Conservation (phyloP, 2,329 filamentous ascomycete species). For the Xylariaceae sp. region DNA sequence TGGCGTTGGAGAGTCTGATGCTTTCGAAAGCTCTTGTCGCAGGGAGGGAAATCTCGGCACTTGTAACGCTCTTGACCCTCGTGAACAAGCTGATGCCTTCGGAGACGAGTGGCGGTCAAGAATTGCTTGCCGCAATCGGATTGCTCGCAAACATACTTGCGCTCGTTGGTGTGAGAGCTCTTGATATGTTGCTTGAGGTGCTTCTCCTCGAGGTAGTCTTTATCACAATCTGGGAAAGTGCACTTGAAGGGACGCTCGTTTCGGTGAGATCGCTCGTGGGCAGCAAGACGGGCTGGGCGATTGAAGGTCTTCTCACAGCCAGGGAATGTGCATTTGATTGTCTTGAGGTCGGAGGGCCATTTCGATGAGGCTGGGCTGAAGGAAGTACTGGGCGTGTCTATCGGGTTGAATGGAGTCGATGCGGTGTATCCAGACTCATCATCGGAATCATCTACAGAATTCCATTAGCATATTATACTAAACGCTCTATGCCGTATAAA, state of each 20-base stretch:
- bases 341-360: slow-evolving; percentile 64
- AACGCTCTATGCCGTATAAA: too few relatives aligned
- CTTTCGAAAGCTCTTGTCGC: slow-evolving; percentile 78
- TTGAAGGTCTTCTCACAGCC: slow-evolving; percentile 83
- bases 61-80: slow-evolving; percentile 70
- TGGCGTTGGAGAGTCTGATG: slow-evolving; percentile 82
- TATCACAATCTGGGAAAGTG: slow-evolving; percentile 65
- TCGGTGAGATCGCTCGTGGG: slow-evolving; percentile 80
- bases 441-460: slow-evolving; percentile 15
- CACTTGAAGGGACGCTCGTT: slow-evolving; percentile 80
- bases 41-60: slow-evolving; percentile 67
- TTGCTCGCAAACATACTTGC: slow-evolving; percentile 67
- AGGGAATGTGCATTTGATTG: slow-evolving; percentile 68
- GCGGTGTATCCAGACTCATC: slow-evolving; percentile 20
- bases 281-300: slow-evolving; percentile 72
- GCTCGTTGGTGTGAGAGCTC: slow-evolving; percentile 69
- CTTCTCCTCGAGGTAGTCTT: slow-evolving; percentile 81
- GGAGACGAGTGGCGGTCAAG: slow-evolving; percentile 71
- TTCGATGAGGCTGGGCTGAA: slow-evolving; percentile 49
- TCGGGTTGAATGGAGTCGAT: slow-evolving; percentile 14
- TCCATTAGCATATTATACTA: slow-evolving; percentile 19
- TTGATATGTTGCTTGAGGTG: slow-evolving; percentile 84
- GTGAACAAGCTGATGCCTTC: slow-evolving; percentile 75
- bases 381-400: slow-evolving; percentile 46
- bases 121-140: slow-evolving; percentile 76